Evolutionary conservation across 1,139 yeast species (phyloP), one percentile per base, ranked within the genome.

Genomic region (Hyphopichia pseudoburtonii): DNA sequence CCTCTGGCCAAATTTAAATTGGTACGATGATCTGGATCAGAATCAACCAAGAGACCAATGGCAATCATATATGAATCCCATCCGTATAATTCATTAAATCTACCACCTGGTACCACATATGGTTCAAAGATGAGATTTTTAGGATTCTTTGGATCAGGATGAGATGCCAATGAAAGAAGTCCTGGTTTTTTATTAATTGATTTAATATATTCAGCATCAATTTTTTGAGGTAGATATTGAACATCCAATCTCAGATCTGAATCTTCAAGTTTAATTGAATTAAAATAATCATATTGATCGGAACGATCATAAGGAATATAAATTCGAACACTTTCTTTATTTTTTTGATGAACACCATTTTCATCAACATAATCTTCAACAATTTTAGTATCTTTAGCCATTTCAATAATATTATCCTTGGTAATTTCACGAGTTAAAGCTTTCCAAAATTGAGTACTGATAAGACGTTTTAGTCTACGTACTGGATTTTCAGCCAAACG

Each of bases 21-120:
- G n/a, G 54, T 57, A 32, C 54, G 55, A 32, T 61, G 46, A 27
- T 82, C 85, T 3, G 72, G 52, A 8, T 80, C 71, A 19, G 77
- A 82, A 52, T 86, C 87, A 12, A 79, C 75, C 29, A 92, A 60
- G 35, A 92, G 69, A 1, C 98, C 98, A 23, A 90, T 62, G 0
- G 95, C 79, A 56, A 86, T 92, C 84, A 94, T 86, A 57, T 92
- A 92, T 2, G 97, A 88, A 60, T 92, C 98, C 98, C 98, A 92
- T 7, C 98, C 98, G 54, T 92, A 92, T 39, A 89, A 74, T 62
- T 92, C 98, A 61, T 94, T 94, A 62, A 92, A 92, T 45, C 98
- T 70, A 16, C 98, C 98, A 12, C 98, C 98, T 1, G 98, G 98
- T 9, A 92, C 98, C 17, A 88, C 86, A 57, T 90, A 92, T 0